Evolutionary conservation across 768 basidiomycete species (phyloP), one percentile per base, ranked within the genome.

Genomic region (Boletales sp.): DNA sequence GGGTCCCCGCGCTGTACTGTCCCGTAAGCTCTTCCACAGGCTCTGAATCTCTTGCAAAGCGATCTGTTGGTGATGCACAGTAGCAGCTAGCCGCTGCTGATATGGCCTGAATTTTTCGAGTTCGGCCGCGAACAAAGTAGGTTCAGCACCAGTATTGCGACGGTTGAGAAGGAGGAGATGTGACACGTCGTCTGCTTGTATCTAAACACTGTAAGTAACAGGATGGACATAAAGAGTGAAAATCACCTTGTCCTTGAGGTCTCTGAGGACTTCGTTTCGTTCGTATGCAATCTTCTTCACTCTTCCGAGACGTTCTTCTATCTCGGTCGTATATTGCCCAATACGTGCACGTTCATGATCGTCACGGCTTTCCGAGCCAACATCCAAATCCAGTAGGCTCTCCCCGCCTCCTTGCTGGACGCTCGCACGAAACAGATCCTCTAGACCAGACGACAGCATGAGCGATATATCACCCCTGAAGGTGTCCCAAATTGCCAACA

Each of bases 111-210:
- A 98, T 69, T 98, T 99, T 70, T 97, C 95, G 18, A 98, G 79
- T 65, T 98, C 94, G 9, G 86, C 80, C 0, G 93, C 90, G 57
- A 98, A 99, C 15, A 99, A 74, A 0, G 90, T 79, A 0, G 89
- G 87, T 57, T 97, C 93, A 10, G 88, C 87, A 19, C 81, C 80
- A 13, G 81, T 76, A 56, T 93, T 88, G 21, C 93, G 86, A 30
- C 92, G 83, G 65, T 95, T 95, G 43, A 97, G 80, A 5, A 99
- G 79, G 0, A 98, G 80, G 1, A 97, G 77, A 63, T 95, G 92
- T 0, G 95, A 99, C 24, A 98, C 95, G 56, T 99, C 97, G 69
- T 99, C 97, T 24, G 78, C 75, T 82, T 97, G 97, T 41, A 97
- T 80, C 94, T 98, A 56, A 35, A 31, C n/a, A 21, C 19, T 31